Percentiles rank a stretch among this genome's conserved stretches.
Evolutionary conservation across 164 flowering plant species (phyloP).

Genomic region (Nymphaea colorata): DNA sequence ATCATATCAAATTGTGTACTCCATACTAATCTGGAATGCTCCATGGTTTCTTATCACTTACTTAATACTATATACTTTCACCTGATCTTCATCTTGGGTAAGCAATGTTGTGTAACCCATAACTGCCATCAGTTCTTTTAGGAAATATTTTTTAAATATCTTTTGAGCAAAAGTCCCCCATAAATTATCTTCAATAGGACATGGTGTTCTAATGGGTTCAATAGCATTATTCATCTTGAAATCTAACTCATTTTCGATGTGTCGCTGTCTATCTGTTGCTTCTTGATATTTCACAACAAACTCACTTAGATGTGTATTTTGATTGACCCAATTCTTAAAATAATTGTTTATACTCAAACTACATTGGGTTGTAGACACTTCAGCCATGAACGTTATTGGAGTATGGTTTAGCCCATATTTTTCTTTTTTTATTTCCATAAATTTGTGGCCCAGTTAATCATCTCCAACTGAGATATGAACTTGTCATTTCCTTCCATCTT

Average conservation of each 20-base stretch:
- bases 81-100: background rate
- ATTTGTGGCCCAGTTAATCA: background rate
- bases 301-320: background rate
- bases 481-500: background rate
- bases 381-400: background rate
- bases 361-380: background rate
- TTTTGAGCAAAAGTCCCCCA: background rate
- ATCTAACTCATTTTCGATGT: background rate
- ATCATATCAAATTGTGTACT: background rate
- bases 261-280: background rate
- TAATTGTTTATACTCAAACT: background rate
- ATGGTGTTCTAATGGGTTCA: background rate
- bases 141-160: background rate
- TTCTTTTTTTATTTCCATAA: background rate
- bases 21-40: background rate
- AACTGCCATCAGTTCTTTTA: background rate
- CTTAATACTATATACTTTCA: background rate
- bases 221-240: background rate
- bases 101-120: background rate
- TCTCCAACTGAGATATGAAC: background rate
- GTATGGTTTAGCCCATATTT: background rate
- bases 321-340: conserved; percentile 4
- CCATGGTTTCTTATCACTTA: background rate
- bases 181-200: background rate
- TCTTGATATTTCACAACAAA: background rate